These are phyloP conservation scores for Macrolepiota dolichaula DNA, from an alignment of 768 basidiomycete species.

Conservation along the genomic window DNA sequence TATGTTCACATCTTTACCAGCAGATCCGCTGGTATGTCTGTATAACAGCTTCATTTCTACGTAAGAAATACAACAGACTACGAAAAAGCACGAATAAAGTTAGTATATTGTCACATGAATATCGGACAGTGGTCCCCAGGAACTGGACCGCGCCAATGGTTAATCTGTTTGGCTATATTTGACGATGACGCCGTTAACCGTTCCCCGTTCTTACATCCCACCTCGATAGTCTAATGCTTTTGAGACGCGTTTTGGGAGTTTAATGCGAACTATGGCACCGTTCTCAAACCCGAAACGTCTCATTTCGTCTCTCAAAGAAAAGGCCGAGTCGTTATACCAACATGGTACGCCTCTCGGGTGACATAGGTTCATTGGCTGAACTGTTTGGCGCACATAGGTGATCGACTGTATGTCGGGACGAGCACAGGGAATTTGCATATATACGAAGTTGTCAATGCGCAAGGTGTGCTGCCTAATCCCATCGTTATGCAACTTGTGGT, in stretches of 20 bases:
- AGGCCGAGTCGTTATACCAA: constrained; percentile 41
- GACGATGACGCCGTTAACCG: not conserved
- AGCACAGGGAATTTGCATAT: constrained; percentile 33
- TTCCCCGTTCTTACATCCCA: not conserved
- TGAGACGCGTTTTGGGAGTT: not conserved
- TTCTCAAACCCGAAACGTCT: constrained; percentile 31
- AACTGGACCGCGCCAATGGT: too few species aligned
- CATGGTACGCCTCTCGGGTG: constrained; percentile 31
- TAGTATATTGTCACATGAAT: too few species aligned
- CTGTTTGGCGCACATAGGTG: constrained; percentile 27
- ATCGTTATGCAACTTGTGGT: not conserved
- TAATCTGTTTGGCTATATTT: too few species aligned
- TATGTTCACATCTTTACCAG: too few species aligned
- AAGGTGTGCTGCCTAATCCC: constrained; percentile 4
- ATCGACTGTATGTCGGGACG: constrained; percentile 38
- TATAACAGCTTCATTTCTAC: too few species aligned
- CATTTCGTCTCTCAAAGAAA: constrained; percentile 45
- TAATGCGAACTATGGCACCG: constrained; percentile 29
- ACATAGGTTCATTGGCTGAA: constrained; percentile 1
- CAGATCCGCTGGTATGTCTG: too few species aligned
- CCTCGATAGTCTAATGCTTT: not conserved
- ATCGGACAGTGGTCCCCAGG: too few species aligned
- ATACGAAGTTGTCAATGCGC: constrained; percentile 21
- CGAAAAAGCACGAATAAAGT: too few species aligned
- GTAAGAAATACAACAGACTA: too few species aligned